These are phyloP conservation scores for Codiaeum variegatum DNA, from an alignment of 441 rosid genomes.

Conservation along the genomic window DNA sequence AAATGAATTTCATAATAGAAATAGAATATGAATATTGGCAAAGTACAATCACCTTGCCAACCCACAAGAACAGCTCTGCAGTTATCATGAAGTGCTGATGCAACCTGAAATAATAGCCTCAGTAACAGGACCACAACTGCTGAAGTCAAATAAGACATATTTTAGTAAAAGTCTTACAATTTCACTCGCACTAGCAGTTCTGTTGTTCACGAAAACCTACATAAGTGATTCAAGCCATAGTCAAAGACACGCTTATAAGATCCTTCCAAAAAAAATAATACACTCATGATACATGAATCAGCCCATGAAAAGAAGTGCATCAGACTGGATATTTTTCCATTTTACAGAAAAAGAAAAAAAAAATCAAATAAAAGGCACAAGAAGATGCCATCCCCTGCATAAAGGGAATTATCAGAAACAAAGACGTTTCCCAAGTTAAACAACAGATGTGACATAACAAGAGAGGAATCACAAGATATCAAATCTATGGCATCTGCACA, in stretches of 20 bases:
- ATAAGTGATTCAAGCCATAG: slow-evolving; percentile 2
- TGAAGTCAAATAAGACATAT: slow-evolving; percentile 1
- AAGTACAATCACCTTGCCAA: slow-evolving; percentile 64
- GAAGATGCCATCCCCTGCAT: not conserved
- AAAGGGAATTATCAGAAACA: not conserved
- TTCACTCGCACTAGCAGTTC: slow-evolving; percentile 94
- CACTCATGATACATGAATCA: not conserved
- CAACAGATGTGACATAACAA: not conserved
- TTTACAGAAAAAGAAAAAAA: not conserved
- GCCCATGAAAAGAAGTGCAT: not conserved
- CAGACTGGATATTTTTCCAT: not conserved
- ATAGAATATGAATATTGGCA: slow-evolving; percentile 1
- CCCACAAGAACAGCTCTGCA: slow-evolving; percentile 77
- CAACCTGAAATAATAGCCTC: slow-evolving; percentile 54
- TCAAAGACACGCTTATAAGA: slow-evolving; percentile 9
- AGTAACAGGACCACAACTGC: slow-evolving; percentile 9
- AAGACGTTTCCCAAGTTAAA: not conserved
- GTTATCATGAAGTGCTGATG: slow-evolving; percentile 94
- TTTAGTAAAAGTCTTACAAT: slow-evolving; percentile 49
- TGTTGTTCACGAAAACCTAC: slow-evolving; percentile 87
- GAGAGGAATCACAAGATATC: not conserved
- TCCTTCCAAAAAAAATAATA: slow-evolving; percentile 9
- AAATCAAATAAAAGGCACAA: not conserved
- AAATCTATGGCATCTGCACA: not conserved
- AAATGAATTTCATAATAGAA: not conserved